Conservation (phyloP, 2,329 filamentous ascomycete genomes). For the Botryosphaeria dothidea region DNA sequence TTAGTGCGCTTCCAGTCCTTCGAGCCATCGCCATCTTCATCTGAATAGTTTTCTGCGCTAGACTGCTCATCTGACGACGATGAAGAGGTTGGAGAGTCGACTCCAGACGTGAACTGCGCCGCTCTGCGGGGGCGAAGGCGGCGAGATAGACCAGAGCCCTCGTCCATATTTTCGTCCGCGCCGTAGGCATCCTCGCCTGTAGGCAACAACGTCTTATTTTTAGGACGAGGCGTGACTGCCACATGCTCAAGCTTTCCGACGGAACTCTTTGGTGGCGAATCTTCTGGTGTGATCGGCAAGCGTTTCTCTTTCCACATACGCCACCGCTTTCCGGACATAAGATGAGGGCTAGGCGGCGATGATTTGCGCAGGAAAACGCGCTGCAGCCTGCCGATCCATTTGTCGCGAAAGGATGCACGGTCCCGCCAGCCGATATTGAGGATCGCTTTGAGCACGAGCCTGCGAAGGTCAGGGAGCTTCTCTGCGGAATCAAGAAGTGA, state of each 20-base stretch:
- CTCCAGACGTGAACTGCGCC: background rate
- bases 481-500: slow-evolving; percentile 74
- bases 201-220: background rate
- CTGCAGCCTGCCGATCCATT: slow-evolving; percentile 72
- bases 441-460: slow-evolving; percentile 69
- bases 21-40: background rate
- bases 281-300: background rate
- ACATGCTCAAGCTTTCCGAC: background rate
- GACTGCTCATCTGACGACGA: background rate
- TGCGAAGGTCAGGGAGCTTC: slow-evolving; percentile 65
- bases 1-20: background rate
- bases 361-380: slow-evolving; percentile 62
- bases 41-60: background rate
- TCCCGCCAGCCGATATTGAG: slow-evolving; percentile 79
- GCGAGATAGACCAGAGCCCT: slow-evolving; percentile 1
- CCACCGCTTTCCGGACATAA: slow-evolving; percentile 47
- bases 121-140: slow-evolving; percentile 3
- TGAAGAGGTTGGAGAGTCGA: background rate
- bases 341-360: slow-evolving; percentile 44
- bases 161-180: background rate
- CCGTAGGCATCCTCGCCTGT: background rate
- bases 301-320: slow-evolving; percentile 38
- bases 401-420: slow-evolving; percentile 74
- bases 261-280: background rate
- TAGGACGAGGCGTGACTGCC: background rate